Conservation (phyloP, 441 rosid species). For the Populus trichocarpa region DNA sequence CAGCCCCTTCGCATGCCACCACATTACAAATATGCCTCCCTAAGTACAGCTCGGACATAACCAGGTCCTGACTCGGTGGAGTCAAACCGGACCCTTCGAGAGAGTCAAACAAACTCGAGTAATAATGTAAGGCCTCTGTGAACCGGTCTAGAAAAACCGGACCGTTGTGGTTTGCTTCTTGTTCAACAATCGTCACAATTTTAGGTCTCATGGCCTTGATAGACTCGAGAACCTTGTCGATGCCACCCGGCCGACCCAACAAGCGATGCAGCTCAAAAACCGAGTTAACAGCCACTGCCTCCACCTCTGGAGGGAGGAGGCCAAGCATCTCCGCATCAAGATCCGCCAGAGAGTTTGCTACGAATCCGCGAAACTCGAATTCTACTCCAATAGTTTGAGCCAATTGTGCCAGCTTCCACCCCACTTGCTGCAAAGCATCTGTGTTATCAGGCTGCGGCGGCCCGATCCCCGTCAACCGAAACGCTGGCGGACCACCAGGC, state of each 20-base stretch:
- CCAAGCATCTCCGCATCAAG: conserved; percentile 81
- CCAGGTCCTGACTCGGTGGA: conserved; percentile 37
- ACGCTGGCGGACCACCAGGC: conserved; percentile 82
- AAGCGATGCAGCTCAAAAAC: conserved; percentile 84
- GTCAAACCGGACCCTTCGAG: conserved; percentile 55
- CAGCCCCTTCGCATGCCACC: conserved; percentile 68
- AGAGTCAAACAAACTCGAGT: conserved; percentile 85
- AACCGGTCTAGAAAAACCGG: conserved; percentile 82
- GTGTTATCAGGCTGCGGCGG: conserved; percentile 63
- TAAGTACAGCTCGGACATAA: conserved; percentile 73
- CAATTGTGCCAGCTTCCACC: conserved; percentile 72
- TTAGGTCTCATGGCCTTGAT: conserved; percentile 70
- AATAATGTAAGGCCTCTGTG: conserved; percentile 69
- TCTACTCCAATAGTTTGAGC: conserved; percentile 73
- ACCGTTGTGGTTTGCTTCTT: conserved; percentile 86
- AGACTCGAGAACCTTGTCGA: conserved; percentile 62
- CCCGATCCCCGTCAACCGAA: conserved; percentile 79
- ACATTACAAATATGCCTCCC: conserved; percentile 79
- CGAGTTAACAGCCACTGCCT: conserved; percentile 81
- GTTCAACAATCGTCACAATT: conserved; percentile 80
- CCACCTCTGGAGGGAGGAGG: conserved; percentile 54
- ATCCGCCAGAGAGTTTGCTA: conserved; percentile 75
- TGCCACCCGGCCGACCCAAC: conserved; percentile 56
- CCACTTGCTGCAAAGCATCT: conserved; percentile 71
- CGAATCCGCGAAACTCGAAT: conserved; percentile 79